These are phyloP conservation scores for Striga hermonthica DNA, from an alignment of 305 asterid species.

Conservation along the genomic window DNA sequence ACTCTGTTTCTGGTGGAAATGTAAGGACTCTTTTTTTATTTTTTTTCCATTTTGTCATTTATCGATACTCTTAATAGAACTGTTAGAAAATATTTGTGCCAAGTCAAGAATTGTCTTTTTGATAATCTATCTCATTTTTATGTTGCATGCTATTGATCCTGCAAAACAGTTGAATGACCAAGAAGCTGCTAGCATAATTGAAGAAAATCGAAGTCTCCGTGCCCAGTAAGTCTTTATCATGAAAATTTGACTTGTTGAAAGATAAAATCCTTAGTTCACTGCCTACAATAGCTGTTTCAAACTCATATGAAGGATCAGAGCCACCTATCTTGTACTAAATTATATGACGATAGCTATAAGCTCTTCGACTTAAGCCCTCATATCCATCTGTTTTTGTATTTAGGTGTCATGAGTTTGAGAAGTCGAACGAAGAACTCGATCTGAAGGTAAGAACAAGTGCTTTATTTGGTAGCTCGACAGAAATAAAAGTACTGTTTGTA, in stretches of 20 bases:
- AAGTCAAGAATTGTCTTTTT: not conserved
- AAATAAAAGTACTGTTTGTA: too few relatives aligned
- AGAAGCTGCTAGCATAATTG: constrained; percentile 42
- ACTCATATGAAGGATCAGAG: too few relatives aligned
- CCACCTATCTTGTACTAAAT: too few relatives aligned
- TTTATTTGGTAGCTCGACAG: too few relatives aligned
- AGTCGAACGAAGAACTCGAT: constrained; percentile 52
- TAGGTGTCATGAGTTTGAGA: constrained; percentile 42
- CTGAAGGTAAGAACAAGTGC: constrained; percentile 47
- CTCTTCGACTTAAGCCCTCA: not conserved
- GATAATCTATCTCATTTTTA: constrained; percentile 26
- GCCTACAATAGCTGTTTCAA: too few relatives aligned
- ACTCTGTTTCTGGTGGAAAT: constrained; percentile 26
- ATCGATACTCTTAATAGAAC: not conserved
- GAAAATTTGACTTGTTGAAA: too few relatives aligned
- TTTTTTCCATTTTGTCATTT: constrained; percentile 2
- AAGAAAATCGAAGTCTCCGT: constrained; percentile 51
- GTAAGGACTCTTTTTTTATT: not conserved
- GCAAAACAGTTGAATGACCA: constrained; percentile 32
- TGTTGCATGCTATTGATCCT: constrained; percentile 43
- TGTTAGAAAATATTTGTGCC: not conserved
- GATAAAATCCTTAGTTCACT: too few relatives aligned
- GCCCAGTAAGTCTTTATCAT: constrained; percentile 46
- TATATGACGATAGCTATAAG: too few relatives aligned
- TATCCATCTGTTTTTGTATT: not conserved